Conservation (phyloP, 2,329 filamentous ascomycete species). For the Exophiala sp. region DNA sequence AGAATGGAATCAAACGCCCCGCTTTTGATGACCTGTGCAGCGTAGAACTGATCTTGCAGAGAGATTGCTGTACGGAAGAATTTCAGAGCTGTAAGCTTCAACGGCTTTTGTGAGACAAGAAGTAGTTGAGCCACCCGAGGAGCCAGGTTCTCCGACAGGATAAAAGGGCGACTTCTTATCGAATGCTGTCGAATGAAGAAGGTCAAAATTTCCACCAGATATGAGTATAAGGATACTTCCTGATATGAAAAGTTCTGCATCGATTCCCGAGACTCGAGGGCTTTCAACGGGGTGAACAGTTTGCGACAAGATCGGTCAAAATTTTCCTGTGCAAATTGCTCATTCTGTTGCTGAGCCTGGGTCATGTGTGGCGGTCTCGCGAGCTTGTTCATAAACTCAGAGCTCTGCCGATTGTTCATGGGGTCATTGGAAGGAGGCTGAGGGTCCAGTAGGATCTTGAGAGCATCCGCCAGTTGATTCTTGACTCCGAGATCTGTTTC, state of each 20-base stretch:
- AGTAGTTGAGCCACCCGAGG: slow-evolving; percentile 77
- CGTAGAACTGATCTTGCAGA: slow-evolving; percentile 86
- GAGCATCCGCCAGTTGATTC: slow-evolving; percentile 87
- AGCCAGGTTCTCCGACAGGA: slow-evolving; percentile 71
- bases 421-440: slow-evolving; percentile 54
- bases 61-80: slow-evolving; percentile 85
- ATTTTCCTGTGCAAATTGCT: slow-evolving; percentile 78
- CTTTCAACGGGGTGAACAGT: slow-evolving; percentile 79
- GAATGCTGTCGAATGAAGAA: slow-evolving; percentile 90
- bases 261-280: slow-evolving; percentile 55
- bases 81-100: slow-evolving; percentile 85
- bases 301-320: slow-evolving; percentile 81
- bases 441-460: slow-evolving; percentile 86
- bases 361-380: slow-evolving; percentile 51
- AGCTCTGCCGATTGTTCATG: slow-evolving; percentile 48
- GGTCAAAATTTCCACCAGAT: slow-evolving; percentile 85
- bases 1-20: slow-evolving; percentile 73
- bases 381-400: slow-evolving; percentile 62
- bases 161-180: slow-evolving; percentile 79
- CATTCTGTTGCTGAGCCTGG: slow-evolving; percentile 58
- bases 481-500: slow-evolving; percentile 93
- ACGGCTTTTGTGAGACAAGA: slow-evolving; percentile 76
- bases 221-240: slow-evolving; percentile 82
- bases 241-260: slow-evolving; percentile 70
- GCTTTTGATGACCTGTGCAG: slow-evolving; percentile 73